These are phyloP conservation scores for Pseudognaphalium luteoalbum DNA, from an alignment of 129 eudicot genomes.

Conservation along the genomic window DNA sequence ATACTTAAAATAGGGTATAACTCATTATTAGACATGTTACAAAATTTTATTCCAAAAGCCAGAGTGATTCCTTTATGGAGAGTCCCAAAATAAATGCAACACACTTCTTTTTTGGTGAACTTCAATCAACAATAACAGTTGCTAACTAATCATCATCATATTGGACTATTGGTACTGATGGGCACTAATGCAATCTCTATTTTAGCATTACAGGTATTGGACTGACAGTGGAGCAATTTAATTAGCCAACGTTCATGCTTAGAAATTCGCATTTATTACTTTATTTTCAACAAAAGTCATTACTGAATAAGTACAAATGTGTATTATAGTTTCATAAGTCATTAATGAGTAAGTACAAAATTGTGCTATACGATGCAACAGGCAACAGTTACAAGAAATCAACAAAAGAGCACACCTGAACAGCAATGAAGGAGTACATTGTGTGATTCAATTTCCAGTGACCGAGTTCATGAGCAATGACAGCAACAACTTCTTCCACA, in stretches of 20 bases:
- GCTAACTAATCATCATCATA: neutral
- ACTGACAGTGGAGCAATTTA: neutral
- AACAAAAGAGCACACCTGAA: conserved; percentile 62
- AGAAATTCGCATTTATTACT: neutral
- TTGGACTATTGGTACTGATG: neutral
- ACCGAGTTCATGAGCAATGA: conserved; percentile 98
- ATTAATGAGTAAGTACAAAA: neutral
- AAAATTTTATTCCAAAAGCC: neutral
- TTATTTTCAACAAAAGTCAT: neutral
- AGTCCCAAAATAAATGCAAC: neutral
- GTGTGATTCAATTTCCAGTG: conserved; percentile 98
- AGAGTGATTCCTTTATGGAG: neutral
- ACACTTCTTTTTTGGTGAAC: neutral
- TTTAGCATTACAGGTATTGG: neutral
- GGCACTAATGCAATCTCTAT: neutral
- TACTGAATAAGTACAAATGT: neutral
- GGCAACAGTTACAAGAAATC: neutral
- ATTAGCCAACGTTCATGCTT: neutral
- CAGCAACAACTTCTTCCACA: conserved; percentile 98
- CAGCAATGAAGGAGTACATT: conserved; percentile 87
- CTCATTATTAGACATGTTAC: neutral
- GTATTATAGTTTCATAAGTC: neutral
- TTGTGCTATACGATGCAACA: neutral
- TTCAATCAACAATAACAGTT: neutral
- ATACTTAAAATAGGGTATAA: neutral